These are phyloP conservation scores for Cordyceps militaris DNA, from an alignment of 2,329 filamentous ascomycete species.

Conservation along the genomic window DNA sequence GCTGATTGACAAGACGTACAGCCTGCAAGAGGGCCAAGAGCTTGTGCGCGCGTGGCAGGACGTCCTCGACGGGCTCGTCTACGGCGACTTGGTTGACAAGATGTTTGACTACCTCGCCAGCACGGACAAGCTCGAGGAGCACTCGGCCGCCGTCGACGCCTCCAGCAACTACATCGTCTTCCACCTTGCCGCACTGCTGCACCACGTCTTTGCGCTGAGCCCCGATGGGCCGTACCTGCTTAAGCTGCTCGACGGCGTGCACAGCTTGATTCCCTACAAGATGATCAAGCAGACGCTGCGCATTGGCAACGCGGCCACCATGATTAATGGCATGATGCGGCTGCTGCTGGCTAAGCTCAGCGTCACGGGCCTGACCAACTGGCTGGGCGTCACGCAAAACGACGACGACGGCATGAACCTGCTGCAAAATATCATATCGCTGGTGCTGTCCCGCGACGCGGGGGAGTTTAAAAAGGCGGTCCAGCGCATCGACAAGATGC, in stretches of 20 bases:
- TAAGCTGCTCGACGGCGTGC: constrained; percentile 61
- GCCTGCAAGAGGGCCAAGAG: constrained; percentile 51
- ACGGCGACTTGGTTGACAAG: constrained; percentile 59
- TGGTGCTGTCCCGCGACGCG: constrained; percentile 66
- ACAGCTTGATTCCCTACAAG: constrained; percentile 64
- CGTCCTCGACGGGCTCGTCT: constrained; percentile 57
- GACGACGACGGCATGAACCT: constrained; percentile 76
- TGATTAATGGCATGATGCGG: constrained; percentile 69
- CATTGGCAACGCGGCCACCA: constrained; percentile 71
- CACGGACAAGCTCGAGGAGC: constrained; percentile 56
- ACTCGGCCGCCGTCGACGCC: constrained; percentile 54
- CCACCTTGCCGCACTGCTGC: constrained; percentile 67
- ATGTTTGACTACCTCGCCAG: constrained; percentile 54
- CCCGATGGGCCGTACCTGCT: constrained; percentile 70
- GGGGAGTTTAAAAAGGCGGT: constrained; percentile 60
- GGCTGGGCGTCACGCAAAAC: constrained; percentile 64
- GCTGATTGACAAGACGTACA: constrained; percentile 36
- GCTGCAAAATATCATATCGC: constrained; percentile 67
- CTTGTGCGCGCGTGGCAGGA: constrained; percentile 60
- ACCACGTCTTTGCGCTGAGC: constrained; percentile 65
- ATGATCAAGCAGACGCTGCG: constrained; percentile 66
- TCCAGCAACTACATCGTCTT: constrained; percentile 60
- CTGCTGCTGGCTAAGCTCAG: constrained; percentile 73
- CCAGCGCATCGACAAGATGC: constrained; percentile 53
- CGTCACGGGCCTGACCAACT: constrained; percentile 67